Evolutionary conservation across 805 yeast species (phyloP).

Genomic region (Monosporozyma unispora): DNA sequence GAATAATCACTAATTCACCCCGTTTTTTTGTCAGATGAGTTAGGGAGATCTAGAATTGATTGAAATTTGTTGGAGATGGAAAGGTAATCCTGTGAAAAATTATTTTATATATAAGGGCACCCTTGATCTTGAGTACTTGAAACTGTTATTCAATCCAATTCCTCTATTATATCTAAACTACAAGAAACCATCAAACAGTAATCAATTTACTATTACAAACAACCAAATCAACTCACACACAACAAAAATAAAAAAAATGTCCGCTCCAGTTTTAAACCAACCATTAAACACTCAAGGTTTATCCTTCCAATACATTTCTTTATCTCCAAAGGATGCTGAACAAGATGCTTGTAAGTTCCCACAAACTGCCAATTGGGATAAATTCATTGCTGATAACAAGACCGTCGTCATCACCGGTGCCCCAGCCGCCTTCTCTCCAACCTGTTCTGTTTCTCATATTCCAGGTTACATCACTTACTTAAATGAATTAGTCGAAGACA

Average conservation of each 20-base stretch:
- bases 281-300: slow-evolving; percentile 18
- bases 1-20: background rate
- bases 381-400: slow-evolving; percentile 32
- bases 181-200: background rate
- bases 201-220: background rate
- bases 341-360: slow-evolving; percentile 25
- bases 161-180: background rate
- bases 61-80: too few species aligned
- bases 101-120: background rate
- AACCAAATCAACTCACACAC: background rate
- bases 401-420: slow-evolving; percentile 64
- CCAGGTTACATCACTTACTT: slow-evolving; percentile 53
- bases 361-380: slow-evolving; percentile 18
- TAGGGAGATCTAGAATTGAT: background rate
- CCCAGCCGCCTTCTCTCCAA: slow-evolving; percentile 85
- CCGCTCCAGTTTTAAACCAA: slow-evolving; percentile 17
- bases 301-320: slow-evolving; percentile 27
- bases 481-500: slow-evolving; percentile 40
- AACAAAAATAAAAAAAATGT: slow-evolving; percentile 8
- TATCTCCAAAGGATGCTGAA: slow-evolving; percentile 20
- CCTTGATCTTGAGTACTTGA: too few species aligned
- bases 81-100: background rate
- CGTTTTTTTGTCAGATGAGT: background rate
- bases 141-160: too few species aligned
- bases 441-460: slow-evolving; percentile 63